Conservation (phyloP, 352 stramenopile genomes). For the Pythium aquatile region DNA sequence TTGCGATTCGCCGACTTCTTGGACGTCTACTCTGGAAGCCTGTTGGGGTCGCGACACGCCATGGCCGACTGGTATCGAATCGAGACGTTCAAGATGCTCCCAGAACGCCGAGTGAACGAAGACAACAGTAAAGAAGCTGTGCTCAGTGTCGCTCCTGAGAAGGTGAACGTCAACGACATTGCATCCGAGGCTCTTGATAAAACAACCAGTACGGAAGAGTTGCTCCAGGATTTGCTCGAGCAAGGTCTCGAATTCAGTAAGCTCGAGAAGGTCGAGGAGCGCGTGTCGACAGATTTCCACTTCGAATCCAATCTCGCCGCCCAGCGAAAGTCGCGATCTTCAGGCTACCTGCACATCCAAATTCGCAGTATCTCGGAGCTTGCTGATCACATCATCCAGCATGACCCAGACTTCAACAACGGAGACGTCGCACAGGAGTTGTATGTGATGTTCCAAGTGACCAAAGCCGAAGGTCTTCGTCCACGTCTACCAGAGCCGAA, state of each 20-base stretch:
- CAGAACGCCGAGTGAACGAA: constrained; percentile 33
- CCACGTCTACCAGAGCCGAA: constrained; percentile 16
- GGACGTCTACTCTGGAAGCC: constrained; percentile 36
- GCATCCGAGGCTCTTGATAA: constrained; percentile 41
- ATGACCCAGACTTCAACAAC: constrained; percentile 33
- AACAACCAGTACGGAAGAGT: constrained; percentile 44
- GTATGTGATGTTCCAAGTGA: constrained; percentile 49
- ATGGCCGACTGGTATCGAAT: constrained; percentile 57
- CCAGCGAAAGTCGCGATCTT: constrained; percentile 30
- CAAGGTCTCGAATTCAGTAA: constrained; percentile 53
- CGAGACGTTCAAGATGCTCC: constrained; percentile 54
- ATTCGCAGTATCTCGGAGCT: constrained; percentile 43
- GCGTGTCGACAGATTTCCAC: constrained; percentile 20
- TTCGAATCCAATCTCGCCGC: constrained; percentile 33
- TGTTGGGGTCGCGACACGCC: constrained; percentile 41
- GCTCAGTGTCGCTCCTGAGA: constrained; percentile 45
- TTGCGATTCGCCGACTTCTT: constrained; percentile 40
- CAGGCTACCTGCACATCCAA: constrained; percentile 41
- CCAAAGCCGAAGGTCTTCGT: constrained; percentile 24
- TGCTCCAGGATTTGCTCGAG: constrained; percentile 44
- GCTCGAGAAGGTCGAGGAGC: constrained; percentile 35
- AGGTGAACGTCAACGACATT: constrained; percentile 48
- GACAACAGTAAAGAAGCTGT: constrained; percentile 45
- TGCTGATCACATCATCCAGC: constrained; percentile 33
- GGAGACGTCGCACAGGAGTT: constrained; percentile 35